phyloP scores from a whole-genome alignment of 1,284 basidiomycete species.

The Microbotryum saponariae region DNA sequence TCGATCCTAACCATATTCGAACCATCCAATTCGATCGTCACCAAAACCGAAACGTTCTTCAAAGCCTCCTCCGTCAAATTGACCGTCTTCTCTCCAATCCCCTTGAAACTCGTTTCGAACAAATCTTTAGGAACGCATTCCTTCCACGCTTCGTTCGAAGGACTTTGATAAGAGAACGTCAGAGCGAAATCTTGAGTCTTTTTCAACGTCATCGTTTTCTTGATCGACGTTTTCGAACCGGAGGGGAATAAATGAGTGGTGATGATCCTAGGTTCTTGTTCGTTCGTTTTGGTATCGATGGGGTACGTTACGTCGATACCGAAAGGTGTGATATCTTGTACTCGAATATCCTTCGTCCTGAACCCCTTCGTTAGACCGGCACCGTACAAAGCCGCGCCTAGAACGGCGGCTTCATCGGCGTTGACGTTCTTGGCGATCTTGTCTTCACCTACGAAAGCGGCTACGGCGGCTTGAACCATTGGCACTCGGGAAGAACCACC shows the following conservation, averaged over 20 bases:
- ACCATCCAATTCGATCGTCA: constrained; percentile 69
- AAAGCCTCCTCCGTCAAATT: constrained; percentile 68
- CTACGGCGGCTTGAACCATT: constrained; percentile 77
- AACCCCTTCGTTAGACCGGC: constrained; percentile 83
- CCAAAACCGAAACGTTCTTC: constrained; percentile 64
- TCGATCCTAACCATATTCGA: constrained; percentile 61
- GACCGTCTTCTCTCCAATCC: constrained; percentile 58
- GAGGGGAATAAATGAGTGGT: constrained; percentile 65
- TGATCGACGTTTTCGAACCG: constrained; percentile 64
- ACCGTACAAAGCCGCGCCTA: constrained; percentile 89
- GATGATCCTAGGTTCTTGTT: constrained; percentile 55
- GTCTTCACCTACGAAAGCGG: constrained; percentile 62
- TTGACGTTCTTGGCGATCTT: constrained; percentile 92
- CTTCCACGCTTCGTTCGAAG: constrained; percentile 41
- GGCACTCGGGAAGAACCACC: constrained; percentile 86
- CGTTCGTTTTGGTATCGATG: constrained; percentile 46
- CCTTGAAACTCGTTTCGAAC: constrained; percentile 59
- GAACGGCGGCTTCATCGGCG: constrained; percentile 90
- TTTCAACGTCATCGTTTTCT: constrained; percentile 75
- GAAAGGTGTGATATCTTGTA: constrained; percentile 63
- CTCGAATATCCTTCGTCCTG: constrained; percentile 88
- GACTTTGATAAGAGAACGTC: constrained; percentile 55
- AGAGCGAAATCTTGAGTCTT: constrained; percentile 69
- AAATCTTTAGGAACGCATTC: constrained; percentile 55
- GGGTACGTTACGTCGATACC: constrained; percentile 70